Percentiles rank a stretch among this genome's conserved stretches.
Conservation (phyloP, 2,329 filamentous ascomycete genomes). For the Epichloe scottii region DNA sequence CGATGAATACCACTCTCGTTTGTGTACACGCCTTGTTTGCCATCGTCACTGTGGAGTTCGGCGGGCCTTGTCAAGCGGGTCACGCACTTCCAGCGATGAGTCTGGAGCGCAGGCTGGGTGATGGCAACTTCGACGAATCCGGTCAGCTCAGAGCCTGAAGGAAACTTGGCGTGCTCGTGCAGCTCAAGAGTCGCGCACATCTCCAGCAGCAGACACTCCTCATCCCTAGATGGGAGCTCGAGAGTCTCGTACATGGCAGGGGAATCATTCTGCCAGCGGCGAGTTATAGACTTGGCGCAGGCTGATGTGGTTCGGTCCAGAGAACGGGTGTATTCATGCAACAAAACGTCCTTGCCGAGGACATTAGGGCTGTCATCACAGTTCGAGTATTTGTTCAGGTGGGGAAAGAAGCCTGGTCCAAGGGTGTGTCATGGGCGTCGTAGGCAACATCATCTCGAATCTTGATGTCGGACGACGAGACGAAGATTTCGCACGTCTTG, state of each 20-base stretch:
- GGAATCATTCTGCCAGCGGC: slow-evolving; percentile 46
- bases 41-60: slow-evolving; percentile 37
- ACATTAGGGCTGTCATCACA: slow-evolving; percentile 38
- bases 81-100: slow-evolving; percentile 47
- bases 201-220: slow-evolving; percentile 46
- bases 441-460: slow-evolving; percentile 37
- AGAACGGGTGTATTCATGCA: slow-evolving; percentile 46
- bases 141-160: slow-evolving; percentile 45
- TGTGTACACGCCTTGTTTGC: slow-evolving; percentile 31
- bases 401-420: slow-evolving; percentile 41
- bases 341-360: slow-evolving; percentile 37
- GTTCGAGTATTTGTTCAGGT: slow-evolving; percentile 40
- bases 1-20: slow-evolving; percentile 42
- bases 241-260: slow-evolving; percentile 43
- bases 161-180: slow-evolving; percentile 44
- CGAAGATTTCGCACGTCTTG: slow-evolving; percentile 47
- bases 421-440: slow-evolving; percentile 28
- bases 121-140: slow-evolving; percentile 48
- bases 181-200: slow-evolving; percentile 49
- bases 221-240: slow-evolving; percentile 32
- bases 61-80: slow-evolving; percentile 45
- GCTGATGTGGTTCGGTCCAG: slow-evolving; percentile 43
- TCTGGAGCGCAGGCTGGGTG: slow-evolving; percentile 38
- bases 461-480: slow-evolving; percentile 38
- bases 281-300: slow-evolving; percentile 38